These are phyloP conservation scores for Rhynchospora tenuis DNA, from an alignment of 176 grass and related monocot species.

Conservation along the genomic window DNA sequence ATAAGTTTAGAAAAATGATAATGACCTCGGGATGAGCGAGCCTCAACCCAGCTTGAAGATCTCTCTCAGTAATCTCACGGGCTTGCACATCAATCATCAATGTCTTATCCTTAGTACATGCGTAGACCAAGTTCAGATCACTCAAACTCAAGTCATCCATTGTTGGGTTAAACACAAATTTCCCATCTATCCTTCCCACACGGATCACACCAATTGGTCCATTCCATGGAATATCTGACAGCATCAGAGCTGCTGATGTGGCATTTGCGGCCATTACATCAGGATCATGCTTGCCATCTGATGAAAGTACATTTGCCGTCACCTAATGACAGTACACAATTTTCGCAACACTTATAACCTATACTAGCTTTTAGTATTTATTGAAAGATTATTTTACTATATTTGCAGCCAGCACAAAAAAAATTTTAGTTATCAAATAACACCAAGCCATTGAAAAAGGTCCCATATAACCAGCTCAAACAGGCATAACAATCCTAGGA, in stretches of 20 bases:
- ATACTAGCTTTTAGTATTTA: neutral
- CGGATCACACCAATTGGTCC: conserved; percentile 86
- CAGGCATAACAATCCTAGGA: neutral
- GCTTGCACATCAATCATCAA: conserved; percentile 99
- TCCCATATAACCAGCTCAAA: conserved; percentile 1
- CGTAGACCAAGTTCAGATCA: conserved; percentile 98
- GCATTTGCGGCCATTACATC: conserved; percentile 99
- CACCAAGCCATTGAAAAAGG: neutral
- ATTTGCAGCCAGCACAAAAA: neutral
- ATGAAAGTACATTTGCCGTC: conserved; percentile 76
- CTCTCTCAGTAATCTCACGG: conserved; percentile 92
- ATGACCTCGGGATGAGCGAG: conserved; percentile 86
- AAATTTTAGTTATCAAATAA: neutral
- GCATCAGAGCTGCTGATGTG: conserved; percentile 90
- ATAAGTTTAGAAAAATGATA: neutral
- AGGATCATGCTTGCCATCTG: conserved; percentile 92
- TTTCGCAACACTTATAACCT: neutral
- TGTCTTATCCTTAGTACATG: conserved; percentile 82
- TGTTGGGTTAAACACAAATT: conserved; percentile 83
- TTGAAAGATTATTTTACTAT: neutral
- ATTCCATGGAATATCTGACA: conserved; percentile 98
- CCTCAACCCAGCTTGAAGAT: conserved; percentile 78
- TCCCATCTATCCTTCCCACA: conserved; percentile 87
- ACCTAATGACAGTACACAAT: conserved; percentile 30
- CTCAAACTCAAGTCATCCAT: conserved; percentile 86